Percentiles rank a stretch among this genome's conserved stretches.
These are phyloP conservation scores for Candida oleophila DNA, from an alignment of 805 yeast genomes.

Conservation along the genomic window DNA sequence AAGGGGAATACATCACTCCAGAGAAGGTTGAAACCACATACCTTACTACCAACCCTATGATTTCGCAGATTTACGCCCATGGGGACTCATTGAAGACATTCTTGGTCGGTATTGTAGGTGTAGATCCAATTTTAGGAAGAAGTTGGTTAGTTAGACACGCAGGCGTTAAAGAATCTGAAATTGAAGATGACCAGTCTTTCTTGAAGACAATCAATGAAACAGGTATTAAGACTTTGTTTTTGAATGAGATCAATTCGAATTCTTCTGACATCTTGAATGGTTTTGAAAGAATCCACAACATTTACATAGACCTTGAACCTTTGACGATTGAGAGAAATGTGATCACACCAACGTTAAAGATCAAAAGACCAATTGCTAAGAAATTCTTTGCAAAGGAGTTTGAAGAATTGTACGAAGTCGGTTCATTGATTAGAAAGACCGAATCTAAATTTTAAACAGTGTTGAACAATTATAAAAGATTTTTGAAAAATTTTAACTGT, in stretches of 20 bases:
- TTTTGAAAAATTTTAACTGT: no score
- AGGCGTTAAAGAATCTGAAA: slow-evolving; percentile 7
- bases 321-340: slow-evolving; percentile 37
- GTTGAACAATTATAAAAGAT: no score
- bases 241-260: slow-evolving; percentile 22
- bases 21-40: slow-evolving; percentile 71
- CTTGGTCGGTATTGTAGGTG: slow-evolving; percentile 62
- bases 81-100: slow-evolving; percentile 60
- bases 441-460: neutral
- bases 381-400: slow-evolving; percentile 26
- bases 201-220: slow-evolving; percentile 21
- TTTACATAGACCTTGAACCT: slow-evolving; percentile 37
- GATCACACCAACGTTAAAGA: slow-evolving; percentile 43
- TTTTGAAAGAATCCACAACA: slow-evolving; percentile 39
- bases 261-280: slow-evolving; percentile 27
- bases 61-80: slow-evolving; percentile 57
- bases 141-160: slow-evolving; percentile 16
- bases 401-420: slow-evolving; percentile 35
- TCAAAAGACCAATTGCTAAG: slow-evolving; percentile 38
- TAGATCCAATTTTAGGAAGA: slow-evolving; percentile 43
- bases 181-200: slow-evolving; percentile 14
- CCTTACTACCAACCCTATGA: slow-evolving; percentile 47
- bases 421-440: slow-evolving; percentile 20
- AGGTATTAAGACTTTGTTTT: slow-evolving; percentile 19
- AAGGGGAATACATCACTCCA: slow-evolving; percentile 65